Percentiles rank a stretch among this genome's conserved stretches.
Evolutionary conservation across 2,329 filamentous ascomycete genomes (phyloP).

Genomic region (Sporothrix protearum): DNA sequence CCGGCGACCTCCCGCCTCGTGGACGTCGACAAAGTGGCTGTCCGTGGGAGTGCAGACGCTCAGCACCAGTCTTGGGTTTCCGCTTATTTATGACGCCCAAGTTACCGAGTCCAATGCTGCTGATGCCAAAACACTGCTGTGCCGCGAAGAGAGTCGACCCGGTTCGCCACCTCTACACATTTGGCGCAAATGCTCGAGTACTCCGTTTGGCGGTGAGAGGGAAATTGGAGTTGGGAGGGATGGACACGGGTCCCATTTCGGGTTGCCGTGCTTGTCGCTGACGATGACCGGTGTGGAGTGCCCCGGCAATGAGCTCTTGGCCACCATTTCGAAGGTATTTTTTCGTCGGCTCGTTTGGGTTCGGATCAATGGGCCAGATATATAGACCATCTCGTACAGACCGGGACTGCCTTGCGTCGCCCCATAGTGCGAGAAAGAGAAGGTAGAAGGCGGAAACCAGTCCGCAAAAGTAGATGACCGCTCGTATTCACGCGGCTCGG

Average conservation of each 20-base stretch:
- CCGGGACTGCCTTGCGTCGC: background rate
- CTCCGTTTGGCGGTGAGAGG: constrained; percentile 61
- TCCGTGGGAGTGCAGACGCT: constrained; percentile 46
- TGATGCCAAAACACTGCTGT: background rate
- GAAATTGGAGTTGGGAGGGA: constrained; percentile 64
- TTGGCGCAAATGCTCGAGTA: constrained; percentile 68
- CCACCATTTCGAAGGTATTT: constrained; percentile 63
- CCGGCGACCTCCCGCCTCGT: constrained; percentile 65
- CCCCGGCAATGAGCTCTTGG: constrained; percentile 62
- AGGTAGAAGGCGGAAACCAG: constrained; percentile 53
- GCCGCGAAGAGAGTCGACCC: constrained; percentile 49
- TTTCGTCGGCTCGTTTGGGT: constrained; percentile 29
- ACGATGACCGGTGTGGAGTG: constrained; percentile 71
- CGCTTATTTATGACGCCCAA: background rate
- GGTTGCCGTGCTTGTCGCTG: constrained; percentile 59
- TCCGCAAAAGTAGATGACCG: constrained; percentile 52
- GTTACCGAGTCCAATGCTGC: background rate
- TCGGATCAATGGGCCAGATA: constrained; percentile 39
- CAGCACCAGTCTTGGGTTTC: background rate
- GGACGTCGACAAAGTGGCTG: constrained; percentile 68
- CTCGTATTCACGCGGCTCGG: constrained; percentile 56
- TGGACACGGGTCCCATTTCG: constrained; percentile 79
- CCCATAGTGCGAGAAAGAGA: constrained; percentile 36
- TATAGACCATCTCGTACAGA: constrained; percentile 28
- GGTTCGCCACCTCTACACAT: constrained; percentile 60